Conservation (phyloP, 2,329 filamentous ascomycete genomes). For the Dryadomyces sulphureus region DNA sequence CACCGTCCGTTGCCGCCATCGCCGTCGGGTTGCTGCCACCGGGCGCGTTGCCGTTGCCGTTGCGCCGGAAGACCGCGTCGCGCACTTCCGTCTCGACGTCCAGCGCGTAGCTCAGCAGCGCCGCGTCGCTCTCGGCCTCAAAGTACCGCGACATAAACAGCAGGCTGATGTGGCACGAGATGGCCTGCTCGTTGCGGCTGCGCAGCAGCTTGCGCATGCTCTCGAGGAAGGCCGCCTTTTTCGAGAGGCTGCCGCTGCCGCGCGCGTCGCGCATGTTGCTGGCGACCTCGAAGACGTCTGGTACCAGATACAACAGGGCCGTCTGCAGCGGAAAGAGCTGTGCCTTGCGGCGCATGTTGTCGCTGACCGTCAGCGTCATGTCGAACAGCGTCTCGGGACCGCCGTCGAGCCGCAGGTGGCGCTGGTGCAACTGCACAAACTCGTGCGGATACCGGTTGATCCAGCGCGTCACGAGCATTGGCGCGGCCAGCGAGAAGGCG, state of each 20-base stretch:
- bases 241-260: conserved; percentile 44
- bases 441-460: conserved; percentile 49
- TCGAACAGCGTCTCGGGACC: conserved; percentile 55
- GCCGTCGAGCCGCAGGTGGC: conserved; percentile 46
- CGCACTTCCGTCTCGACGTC: conserved; percentile 56
- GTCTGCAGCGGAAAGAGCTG: conserved; percentile 49
- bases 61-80: conserved; percentile 43
- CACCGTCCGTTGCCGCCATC: conserved; percentile 30
- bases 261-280: conserved; percentile 52
- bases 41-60: neutral
- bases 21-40: conserved; percentile 13
- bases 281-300: conserved; percentile 56
- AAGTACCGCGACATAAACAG: conserved; percentile 51
- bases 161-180: conserved; percentile 49
- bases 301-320: conserved; percentile 45
- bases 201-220: conserved; percentile 43
- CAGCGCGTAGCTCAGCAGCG: conserved; percentile 49
- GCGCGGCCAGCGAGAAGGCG: conserved; percentile 45
- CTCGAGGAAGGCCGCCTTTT: conserved; percentile 53
- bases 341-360: conserved; percentile 39
- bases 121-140: conserved; percentile 43
- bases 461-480: conserved; percentile 50
- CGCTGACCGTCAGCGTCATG: conserved; percentile 48
- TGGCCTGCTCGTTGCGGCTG: conserved; percentile 51
- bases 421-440: conserved; percentile 47